phyloP scores from a whole-genome alignment of 352 stramenopile species.

The Phytophthora pisi region DNA sequence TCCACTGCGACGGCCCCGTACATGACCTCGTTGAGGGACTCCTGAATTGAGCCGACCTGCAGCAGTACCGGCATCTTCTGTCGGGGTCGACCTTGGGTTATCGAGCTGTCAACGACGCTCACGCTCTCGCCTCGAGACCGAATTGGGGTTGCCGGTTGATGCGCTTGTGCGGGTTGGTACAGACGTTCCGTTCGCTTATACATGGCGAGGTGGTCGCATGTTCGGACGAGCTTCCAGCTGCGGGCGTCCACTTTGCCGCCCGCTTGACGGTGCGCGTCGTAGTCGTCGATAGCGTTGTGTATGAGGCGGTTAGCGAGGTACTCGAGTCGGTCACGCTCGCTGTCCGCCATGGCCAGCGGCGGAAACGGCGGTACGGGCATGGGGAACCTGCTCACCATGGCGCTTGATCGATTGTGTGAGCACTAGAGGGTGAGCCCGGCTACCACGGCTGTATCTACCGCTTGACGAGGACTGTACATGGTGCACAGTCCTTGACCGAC shows the following conservation, averaged over 20 bases:
- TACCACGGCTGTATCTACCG: background rate
- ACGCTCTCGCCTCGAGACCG: slow-evolving; percentile 14
- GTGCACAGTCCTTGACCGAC: background rate
- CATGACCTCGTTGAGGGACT: slow-evolving; percentile 64
- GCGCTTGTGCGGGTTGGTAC: slow-evolving; percentile 10
- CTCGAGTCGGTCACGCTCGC: slow-evolving; percentile 39
- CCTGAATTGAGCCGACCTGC: slow-evolving; percentile 43
- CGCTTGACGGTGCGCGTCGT: slow-evolving; percentile 28
- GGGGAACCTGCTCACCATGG: slow-evolving; percentile 38
- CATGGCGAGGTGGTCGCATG: slow-evolving; percentile 39
- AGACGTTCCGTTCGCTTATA: slow-evolving; percentile 28
- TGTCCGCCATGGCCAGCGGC: slow-evolving; percentile 33
- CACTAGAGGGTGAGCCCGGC: background rate
- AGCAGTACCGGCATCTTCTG: slow-evolving; percentile 43
- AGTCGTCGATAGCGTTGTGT: slow-evolving; percentile 36
- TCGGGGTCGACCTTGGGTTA: slow-evolving; percentile 25
- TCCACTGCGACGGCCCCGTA: slow-evolving; percentile 58
- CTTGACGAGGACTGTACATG: background rate
- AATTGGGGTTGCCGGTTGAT: slow-evolving; percentile 24
- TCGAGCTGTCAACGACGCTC: slow-evolving; percentile 17
- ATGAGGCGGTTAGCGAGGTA: slow-evolving; percentile 36
- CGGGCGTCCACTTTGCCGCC: slow-evolving; percentile 29
- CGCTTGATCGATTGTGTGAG: slow-evolving; percentile 15
- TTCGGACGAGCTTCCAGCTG: slow-evolving; percentile 39
- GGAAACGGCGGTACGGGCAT: slow-evolving; percentile 27